A percentile compares a stretch with the other conserved stretches of the same genome.
Conservation (phyloP, 176 grass and related monocot species). For the Alopecurus myosuroides region DNA sequence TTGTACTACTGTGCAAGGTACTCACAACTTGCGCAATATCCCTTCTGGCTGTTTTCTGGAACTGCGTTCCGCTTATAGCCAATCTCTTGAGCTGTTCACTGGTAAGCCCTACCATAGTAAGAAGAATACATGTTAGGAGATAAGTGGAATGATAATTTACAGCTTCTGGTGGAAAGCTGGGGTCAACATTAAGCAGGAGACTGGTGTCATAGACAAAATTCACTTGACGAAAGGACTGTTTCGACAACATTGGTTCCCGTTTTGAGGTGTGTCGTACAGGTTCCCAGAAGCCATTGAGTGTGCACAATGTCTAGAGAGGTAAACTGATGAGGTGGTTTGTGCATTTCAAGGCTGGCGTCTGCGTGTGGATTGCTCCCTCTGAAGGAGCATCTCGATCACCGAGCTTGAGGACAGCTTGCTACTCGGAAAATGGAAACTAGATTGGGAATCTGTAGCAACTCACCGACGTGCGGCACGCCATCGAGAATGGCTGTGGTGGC, state of each 20-base stretch:
- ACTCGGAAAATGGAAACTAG: not conserved
- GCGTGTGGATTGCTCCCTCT: too few relatives aligned
- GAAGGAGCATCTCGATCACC: not conserved
- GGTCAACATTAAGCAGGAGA: not conserved
- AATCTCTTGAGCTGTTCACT: constrained; percentile 67
- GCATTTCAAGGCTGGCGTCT: not conserved
- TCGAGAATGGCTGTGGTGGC: constrained; percentile 93
- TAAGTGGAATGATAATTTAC: not conserved
- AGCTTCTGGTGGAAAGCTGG: not conserved
- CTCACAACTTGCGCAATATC: constrained; percentile 90
- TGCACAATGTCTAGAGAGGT: not conserved
- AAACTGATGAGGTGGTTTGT: not conserved
- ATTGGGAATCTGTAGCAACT: not conserved
- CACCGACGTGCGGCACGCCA: constrained; percentile 68
- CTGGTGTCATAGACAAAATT: not conserved
- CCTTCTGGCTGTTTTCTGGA: constrained; percentile 81
- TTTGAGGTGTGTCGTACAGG: not conserved
- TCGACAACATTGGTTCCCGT: not conserved
- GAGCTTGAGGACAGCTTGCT: not conserved
- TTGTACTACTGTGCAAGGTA: not conserved
- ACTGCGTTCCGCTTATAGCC: constrained; percentile 68
- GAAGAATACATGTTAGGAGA: not conserved
- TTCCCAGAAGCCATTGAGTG: not conserved
- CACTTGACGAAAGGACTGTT: not conserved
- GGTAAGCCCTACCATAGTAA: constrained; percentile 40